phyloP scores from a whole-genome alignment of 306 rosid genomes.

The Canavalia gladiata region DNA sequence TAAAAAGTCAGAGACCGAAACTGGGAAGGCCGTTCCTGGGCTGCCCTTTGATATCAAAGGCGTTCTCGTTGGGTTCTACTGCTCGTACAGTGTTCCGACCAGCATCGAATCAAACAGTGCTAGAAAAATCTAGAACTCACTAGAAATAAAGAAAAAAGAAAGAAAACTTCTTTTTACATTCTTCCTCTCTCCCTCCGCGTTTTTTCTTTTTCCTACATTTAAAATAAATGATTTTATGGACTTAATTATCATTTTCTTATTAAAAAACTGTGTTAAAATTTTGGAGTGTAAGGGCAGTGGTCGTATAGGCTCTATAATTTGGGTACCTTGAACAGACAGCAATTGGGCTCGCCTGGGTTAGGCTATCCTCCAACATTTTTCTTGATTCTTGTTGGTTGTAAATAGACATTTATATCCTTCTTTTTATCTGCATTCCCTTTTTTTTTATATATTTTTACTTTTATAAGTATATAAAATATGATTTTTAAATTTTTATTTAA shows the following conservation, averaged over 20 bases:
- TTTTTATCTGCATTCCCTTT: too few species aligned
- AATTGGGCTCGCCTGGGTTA: too few species aligned
- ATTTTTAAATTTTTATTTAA: too few species aligned
- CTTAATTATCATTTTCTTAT: neutral
- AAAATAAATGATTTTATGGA: neutral
- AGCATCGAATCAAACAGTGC: neutral
- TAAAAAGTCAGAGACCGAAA: conserved; percentile 24
- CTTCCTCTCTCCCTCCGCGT: neutral
- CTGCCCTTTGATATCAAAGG: neutral
- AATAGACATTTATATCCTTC: too few species aligned
- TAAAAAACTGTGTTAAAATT: too few species aligned
- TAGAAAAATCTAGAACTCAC: neutral
- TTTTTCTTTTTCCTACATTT: neutral
- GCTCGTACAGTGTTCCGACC: neutral
- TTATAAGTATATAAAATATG: too few species aligned
- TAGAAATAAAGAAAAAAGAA: neutral
- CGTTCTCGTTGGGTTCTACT: neutral
- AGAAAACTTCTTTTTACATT: neutral
- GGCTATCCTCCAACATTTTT: too few species aligned
- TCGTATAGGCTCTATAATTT: too few species aligned
- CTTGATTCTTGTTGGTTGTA: too few species aligned
- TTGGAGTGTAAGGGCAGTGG: too few species aligned
- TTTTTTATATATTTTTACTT: too few species aligned
- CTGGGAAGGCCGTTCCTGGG: conserved; percentile 18
- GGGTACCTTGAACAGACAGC: too few species aligned